Conservation (phyloP, 345 rosid genomes). For the Murraya paniculata region DNA sequence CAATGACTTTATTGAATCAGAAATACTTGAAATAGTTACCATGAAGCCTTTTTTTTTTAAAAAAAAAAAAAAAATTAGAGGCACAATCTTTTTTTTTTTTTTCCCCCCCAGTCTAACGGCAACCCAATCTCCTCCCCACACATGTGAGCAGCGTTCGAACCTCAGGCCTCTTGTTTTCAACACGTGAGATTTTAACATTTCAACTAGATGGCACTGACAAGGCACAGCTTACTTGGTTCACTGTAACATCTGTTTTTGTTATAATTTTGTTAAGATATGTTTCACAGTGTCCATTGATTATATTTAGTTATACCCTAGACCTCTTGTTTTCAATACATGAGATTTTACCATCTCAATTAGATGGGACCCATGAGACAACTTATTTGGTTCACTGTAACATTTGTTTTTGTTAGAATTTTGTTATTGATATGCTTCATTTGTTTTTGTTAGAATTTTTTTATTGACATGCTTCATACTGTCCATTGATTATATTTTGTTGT, state of each 20-base stretch:
- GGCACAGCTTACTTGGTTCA: background rate
- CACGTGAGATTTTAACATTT: no score
- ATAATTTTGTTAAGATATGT: background rate
- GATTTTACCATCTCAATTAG: no score
- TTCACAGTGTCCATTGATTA: background rate
- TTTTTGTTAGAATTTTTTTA: background rate
- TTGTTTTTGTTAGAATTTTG: background rate
- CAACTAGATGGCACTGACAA: no score
- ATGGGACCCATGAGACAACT: background rate
- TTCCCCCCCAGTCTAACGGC: no score
- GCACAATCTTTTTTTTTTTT: no score
- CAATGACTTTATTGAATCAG: background rate
- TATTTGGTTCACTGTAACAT: background rate
- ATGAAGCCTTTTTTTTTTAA: background rate
- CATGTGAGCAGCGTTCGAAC: no score
- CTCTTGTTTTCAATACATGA: no score
- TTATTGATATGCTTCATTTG: background rate
- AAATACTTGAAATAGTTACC: background rate
- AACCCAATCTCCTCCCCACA: no score
- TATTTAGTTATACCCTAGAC: background rate
- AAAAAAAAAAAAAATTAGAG: no score
- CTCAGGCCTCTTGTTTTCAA: no score
- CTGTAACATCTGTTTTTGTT: background rate
- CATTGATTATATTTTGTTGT: background rate
- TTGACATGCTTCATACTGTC: background rate